phyloP scores from a whole-genome alignment of 768 basidiomycete species.

The Serendipita sp. region DNA sequence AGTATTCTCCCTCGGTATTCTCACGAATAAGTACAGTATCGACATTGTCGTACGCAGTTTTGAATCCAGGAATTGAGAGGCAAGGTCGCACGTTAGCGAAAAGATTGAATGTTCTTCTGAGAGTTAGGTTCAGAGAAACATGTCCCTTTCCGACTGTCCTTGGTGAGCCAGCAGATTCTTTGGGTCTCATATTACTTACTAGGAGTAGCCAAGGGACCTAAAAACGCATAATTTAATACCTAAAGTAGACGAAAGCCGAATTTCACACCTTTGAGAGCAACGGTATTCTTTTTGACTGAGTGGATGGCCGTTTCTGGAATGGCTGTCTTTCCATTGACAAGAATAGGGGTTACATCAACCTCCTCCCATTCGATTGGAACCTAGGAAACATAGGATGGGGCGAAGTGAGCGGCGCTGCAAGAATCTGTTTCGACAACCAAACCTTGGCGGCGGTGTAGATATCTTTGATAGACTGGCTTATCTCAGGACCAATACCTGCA shows the following conservation, averaged over 20 bases:
- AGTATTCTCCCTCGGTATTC: conserved; percentile 99
- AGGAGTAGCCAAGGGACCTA: conserved; percentile 91
- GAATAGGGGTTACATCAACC: conserved; percentile 85
- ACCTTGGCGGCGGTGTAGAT: conserved; percentile 86
- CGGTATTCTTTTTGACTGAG: conserved; percentile 91
- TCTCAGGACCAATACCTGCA: conserved; percentile 94
- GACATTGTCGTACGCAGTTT: conserved; percentile 96
- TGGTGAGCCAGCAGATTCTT: not conserved
- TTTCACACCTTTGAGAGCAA: conserved; percentile 79
- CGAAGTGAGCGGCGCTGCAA: not conserved
- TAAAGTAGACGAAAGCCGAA: conserved; percentile 2
- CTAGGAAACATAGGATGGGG: conserved; percentile 22
- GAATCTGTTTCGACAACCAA: conserved; percentile 9
- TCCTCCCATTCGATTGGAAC: conserved; percentile 99
- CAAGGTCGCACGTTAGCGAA: conserved; percentile 99
- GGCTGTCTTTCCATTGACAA: conserved; percentile 90
- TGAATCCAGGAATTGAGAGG: conserved; percentile 87
- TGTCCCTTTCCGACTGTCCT: conserved; percentile 91
- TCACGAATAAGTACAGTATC: conserved; percentile 97
- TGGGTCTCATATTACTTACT: conserved; percentile 36
- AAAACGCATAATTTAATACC: not conserved
- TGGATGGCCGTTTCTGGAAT: conserved; percentile 85
- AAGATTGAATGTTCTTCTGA: conserved; percentile 92
- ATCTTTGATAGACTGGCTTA: conserved; percentile 85
- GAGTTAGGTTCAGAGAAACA: conserved; percentile 91